phyloP scores from a whole-genome alignment of 345 rosid genomes.

The Eucalyptus caleyi region DNA sequence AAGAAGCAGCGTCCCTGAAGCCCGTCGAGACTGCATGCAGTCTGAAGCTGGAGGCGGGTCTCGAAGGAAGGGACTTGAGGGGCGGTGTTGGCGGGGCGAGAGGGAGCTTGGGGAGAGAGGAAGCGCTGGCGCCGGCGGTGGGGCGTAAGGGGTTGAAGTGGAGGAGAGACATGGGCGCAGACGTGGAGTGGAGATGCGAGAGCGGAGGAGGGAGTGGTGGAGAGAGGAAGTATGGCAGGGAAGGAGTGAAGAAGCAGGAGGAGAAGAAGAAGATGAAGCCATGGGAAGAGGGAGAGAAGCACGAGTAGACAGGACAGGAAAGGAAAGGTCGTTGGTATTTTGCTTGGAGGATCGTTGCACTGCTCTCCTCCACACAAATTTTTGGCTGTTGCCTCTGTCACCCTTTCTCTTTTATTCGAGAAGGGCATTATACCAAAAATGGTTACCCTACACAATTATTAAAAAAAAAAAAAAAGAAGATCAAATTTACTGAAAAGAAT shows the following conservation, averaged over 20 bases:
- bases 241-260: background rate
- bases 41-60: background rate
- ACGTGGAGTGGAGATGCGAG: constrained; percentile 2
- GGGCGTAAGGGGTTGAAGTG: background rate
- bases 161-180: constrained; percentile 4
- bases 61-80: background rate
- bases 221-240: background rate
- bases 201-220: background rate
- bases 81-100: background rate
- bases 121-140: background rate
- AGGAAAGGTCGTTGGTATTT: background rate
- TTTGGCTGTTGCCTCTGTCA: background rate
- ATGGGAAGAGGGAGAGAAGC: background rate
- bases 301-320: background rate
- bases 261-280: background rate
- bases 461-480: background rate
- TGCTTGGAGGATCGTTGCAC: constrained; percentile 10
- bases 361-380: constrained; percentile 12
- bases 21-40: background rate
- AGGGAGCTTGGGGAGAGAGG: background rate
- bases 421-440: background rate
- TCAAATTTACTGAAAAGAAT: background rate
- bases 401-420: background rate
- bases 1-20: background rate
- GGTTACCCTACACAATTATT: background rate